Evolutionary conservation across 208 protist genomes (phyloP).

Genomic region (Phytomonas francai): DNA sequence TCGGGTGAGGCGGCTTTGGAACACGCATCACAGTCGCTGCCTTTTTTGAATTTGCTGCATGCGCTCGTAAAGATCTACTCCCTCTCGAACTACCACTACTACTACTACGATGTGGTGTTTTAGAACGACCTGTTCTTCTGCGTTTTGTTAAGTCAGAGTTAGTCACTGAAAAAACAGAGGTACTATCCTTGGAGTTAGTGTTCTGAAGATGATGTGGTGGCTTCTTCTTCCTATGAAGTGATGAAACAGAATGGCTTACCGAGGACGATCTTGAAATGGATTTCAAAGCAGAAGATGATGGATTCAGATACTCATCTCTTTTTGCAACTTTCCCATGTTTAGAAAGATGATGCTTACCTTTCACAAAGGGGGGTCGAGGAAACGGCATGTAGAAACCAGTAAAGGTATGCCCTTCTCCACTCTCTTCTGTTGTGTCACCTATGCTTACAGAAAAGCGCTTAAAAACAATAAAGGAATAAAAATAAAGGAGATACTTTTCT

Average conservation of each 20-base stretch:
- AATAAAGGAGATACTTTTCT: slow-evolving; percentile 3
- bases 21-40: neutral
- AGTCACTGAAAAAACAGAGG: neutral
- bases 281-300: neutral
- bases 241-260: neutral
- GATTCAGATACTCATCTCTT: neutral
- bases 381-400: neutral
- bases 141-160: neutral
- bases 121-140: neutral
- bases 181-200: neutral
- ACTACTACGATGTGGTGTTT: neutral
- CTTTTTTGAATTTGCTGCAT: neutral
- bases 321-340: neutral
- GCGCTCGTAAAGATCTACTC: neutral
- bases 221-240: neutral
- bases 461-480: neutral
- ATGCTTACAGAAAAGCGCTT: neutral
- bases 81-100: neutral
- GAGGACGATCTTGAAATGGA: neutral
- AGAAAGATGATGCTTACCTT: neutral
- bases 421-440: neutral
- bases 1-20: neutral
- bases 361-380: neutral
- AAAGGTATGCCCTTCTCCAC: neutral
- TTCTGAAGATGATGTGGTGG: neutral